Conservation (phyloP, 441 rosid genomes). For the Arabidopsis lyrata region DNA sequence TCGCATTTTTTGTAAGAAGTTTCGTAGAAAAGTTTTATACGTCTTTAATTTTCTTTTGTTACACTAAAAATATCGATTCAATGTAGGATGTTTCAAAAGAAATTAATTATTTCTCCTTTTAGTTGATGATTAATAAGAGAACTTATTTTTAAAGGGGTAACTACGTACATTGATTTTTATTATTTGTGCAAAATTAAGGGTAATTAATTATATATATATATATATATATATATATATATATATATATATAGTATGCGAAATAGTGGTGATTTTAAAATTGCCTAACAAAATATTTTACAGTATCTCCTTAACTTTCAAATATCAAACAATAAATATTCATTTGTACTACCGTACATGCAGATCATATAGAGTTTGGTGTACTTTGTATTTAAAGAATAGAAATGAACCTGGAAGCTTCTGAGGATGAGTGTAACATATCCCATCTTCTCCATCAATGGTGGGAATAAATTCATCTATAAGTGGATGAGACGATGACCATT, state of each 20-base stretch:
- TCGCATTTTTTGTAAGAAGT: neutral
- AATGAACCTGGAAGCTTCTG: conserved; percentile 92
- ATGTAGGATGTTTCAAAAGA: neutral
- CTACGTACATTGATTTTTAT: too few relatives aligned
- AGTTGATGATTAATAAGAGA: neutral
- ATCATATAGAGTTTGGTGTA: neutral
- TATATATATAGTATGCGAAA: too few relatives aligned
- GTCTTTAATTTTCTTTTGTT: too few relatives aligned
- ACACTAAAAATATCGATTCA: neutral
- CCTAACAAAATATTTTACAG: neutral
- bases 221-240: too few relatives aligned
- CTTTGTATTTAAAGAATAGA: conserved; percentile 29
- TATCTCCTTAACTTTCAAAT: neutral
- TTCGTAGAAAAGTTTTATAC: neutral
- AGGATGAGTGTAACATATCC: conserved; percentile 98
- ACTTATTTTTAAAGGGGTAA: neutral
- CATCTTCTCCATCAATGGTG: conserved; percentile 97
- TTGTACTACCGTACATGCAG: neutral
- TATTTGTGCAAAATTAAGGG: too few relatives aligned
- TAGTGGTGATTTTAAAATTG: too few relatives aligned
- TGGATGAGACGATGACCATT: conserved; percentile 71
- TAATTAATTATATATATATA: too few relatives aligned
- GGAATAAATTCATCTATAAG: conserved; percentile 95
- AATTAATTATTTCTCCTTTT: neutral
- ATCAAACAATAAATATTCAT: too few relatives aligned